Evolutionary conservation across 2,329 filamentous ascomycete species (phyloP).

Genomic region (Ophiocordyceps camponoti-leonardi): DNA sequence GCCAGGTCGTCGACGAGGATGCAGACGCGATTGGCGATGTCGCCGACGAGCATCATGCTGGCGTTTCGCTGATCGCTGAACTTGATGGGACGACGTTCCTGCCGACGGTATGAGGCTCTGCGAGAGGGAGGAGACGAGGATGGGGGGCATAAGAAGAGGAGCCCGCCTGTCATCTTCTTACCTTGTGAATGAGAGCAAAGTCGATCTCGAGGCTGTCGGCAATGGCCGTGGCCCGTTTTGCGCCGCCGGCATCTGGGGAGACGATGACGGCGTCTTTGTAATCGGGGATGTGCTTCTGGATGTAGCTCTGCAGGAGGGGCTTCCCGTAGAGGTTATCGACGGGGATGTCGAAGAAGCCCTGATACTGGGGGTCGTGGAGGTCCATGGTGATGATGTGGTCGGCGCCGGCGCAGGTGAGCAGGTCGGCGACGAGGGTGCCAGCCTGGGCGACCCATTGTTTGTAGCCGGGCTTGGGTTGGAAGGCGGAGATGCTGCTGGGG

Average conservation of each 20-base stretch:
- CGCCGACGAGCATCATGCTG: constrained; percentile 89
- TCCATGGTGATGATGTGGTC: constrained; percentile 97
- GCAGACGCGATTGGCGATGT: constrained; percentile 63
- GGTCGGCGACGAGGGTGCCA: constrained; percentile 38
- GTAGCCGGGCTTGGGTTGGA: constrained; percentile 78
- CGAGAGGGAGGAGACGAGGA: no score
- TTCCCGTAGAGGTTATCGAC: constrained; percentile 94
- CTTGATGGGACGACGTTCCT: constrained; percentile 79
- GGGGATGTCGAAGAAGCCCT: constrained; percentile 97
- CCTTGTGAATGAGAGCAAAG: constrained; percentile 97
- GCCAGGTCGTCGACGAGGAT: constrained; percentile 95
- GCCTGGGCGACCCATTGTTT: constrained; percentile 98
- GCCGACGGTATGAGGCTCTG: neutral
- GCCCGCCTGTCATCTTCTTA: constrained; percentile 8
- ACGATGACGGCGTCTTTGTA: constrained; percentile 82
- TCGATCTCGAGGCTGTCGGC: constrained; percentile 86
- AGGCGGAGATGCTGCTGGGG: constrained; percentile 34
- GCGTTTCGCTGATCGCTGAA: constrained; percentile 81
- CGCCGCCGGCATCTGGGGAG: constrained; percentile 88
- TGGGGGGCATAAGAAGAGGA: constrained; percentile 6
- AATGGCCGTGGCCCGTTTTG: constrained; percentile 89
- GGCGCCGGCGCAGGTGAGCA: neutral
- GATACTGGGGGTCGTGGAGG: constrained; percentile 88
- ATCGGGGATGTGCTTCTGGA: constrained; percentile 67
- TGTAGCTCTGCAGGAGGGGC: constrained; percentile 52